Evolutionary conservation across 139 green algal genomes (phyloP), one percentile per base, ranked within the genome.

Genomic region (Zygnema cylindricum): DNA sequence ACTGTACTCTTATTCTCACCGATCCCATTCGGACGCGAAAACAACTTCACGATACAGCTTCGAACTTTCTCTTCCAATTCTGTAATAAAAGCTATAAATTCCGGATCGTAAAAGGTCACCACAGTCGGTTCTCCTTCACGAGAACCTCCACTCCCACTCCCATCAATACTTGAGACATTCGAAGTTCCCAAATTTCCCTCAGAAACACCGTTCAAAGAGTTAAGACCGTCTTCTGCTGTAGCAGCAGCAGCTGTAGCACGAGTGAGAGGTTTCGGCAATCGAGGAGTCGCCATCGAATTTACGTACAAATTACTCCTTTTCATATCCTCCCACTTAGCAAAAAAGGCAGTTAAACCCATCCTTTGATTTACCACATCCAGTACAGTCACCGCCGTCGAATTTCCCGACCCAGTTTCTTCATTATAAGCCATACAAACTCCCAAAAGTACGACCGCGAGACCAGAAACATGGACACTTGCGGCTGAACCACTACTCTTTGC

Each of bases 401-500:
- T 1, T 71, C 86, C 55, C 7, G 73, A n/a, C 73, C 69, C 41
- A 49, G 69, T 39, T 40, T 82, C 32, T 81, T 71, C 36, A 76
- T 89, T 90, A 55, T 92, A 94, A 41, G 95, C 40, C 2, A 96
- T 75, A 87, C 95, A 97, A 25, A 92, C 84, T 0, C 93, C 95
- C 39, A 97, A 90, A 42, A 98, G 79, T 73, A 95, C 86, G 1
- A 93, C 93, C 0, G 94, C 92, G n/a, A 97, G 83, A 33, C 94
- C 95, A 54, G 79, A 77, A 0, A 93, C 76, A 73, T 94, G 91
- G 25, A 85, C 25, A 78, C 38, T 69, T 7, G 79, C 38, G 22
- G 79, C 54, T 33, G 79, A 86, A 23, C 81, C 81, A 40, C 39
- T 81, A 23, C 81, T 85, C 33, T 38, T 54, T 33, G 71, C 55